Conservation (phyloP, 2,329 filamentous ascomycete species). For the Cryphonectria radicalis region DNA sequence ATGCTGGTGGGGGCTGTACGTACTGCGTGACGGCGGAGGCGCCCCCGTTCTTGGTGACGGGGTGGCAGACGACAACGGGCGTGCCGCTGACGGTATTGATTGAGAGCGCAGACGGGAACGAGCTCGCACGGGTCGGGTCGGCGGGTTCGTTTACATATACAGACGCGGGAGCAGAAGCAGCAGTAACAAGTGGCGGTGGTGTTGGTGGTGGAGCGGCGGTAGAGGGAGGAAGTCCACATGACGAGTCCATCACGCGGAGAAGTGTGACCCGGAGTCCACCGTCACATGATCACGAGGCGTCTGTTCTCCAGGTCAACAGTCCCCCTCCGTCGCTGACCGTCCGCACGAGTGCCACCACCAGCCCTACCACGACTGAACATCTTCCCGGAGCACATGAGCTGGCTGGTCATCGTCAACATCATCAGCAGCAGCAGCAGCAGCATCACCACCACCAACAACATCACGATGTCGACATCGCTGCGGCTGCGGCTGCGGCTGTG, state of each 20-base stretch:
- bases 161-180: conserved; percentile 33
- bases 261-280: conserved; percentile 28
- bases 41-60: conserved; percentile 62
- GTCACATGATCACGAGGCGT: conserved; percentile 30
- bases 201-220: conserved; percentile 34
- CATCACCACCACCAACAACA: neutral
- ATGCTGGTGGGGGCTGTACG: conserved; percentile 62
- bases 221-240: conserved; percentile 42
- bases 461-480: neutral
- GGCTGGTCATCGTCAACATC: conserved; percentile 31
- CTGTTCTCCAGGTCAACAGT: conserved; percentile 39
- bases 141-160: conserved; percentile 51
- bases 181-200: neutral
- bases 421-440: neutral
- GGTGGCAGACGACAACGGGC: conserved; percentile 49
- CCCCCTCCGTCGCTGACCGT: conserved; percentile 44
- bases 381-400: conserved; percentile 34
- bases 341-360: conserved; percentile 39
- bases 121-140: conserved; percentile 54
- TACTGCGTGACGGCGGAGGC: conserved; percentile 76
- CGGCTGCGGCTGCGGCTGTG: conserved; percentile 23
- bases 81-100: conserved; percentile 61
- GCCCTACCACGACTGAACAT: conserved; percentile 34
- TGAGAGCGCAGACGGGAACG: conserved; percentile 56
- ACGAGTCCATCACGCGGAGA: conserved; percentile 35